These are phyloP conservation scores for Bidens hawaiensis DNA, from an alignment of 140 eudicot genomes.

Conservation along the genomic window DNA sequence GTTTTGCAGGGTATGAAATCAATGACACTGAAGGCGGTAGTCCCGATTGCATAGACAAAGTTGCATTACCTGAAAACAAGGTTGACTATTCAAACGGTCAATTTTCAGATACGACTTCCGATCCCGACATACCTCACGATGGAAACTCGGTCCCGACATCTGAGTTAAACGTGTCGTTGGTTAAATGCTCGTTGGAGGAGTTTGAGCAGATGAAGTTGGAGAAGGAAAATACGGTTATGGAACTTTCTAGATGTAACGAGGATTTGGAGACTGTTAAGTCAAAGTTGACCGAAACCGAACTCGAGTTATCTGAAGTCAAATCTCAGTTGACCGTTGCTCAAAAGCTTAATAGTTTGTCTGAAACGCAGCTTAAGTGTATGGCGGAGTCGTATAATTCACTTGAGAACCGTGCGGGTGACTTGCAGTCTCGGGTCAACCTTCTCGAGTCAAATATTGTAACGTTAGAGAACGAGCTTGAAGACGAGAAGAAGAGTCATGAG, in stretches of 20 bases:
- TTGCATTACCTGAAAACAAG: slow-evolving; percentile 86
- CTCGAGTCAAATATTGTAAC: slow-evolving; percentile 47
- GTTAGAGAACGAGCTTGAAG: slow-evolving; percentile 63
- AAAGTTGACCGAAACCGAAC: slow-evolving; percentile 74
- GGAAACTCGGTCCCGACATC: slow-evolving; percentile 72
- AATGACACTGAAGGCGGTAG: slow-evolving; percentile 54
- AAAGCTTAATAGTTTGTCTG: slow-evolving; percentile 72
- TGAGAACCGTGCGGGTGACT: slow-evolving; percentile 74
- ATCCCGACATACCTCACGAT: slow-evolving; percentile 77
- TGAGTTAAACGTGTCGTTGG: slow-evolving; percentile 42
- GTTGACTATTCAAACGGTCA: slow-evolving; percentile 52
- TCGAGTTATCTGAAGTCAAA: slow-evolving; percentile 55
- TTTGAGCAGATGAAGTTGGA: slow-evolving; percentile 65
- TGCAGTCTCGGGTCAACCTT: slow-evolving; percentile 55
- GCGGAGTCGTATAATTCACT: slow-evolving; percentile 92
- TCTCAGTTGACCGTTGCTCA: slow-evolving; percentile 73
- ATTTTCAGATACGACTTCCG: slow-evolving; percentile 73
- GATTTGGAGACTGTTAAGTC: slow-evolving; percentile 53
- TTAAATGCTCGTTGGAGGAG: slow-evolving; percentile 80
- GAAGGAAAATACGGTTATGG: slow-evolving; percentile 57
- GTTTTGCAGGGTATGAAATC: slow-evolving; percentile 51
- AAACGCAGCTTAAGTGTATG: slow-evolving; percentile 98
- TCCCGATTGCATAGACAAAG: slow-evolving; percentile 94
- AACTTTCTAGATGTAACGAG: slow-evolving; percentile 64
- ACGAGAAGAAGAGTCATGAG: slow-evolving; percentile 57